Evolutionary conservation across 176 grass and related monocot species (phyloP), one percentile per base, ranked within the genome.

Genomic region (Aegilops bicornis): DNA sequence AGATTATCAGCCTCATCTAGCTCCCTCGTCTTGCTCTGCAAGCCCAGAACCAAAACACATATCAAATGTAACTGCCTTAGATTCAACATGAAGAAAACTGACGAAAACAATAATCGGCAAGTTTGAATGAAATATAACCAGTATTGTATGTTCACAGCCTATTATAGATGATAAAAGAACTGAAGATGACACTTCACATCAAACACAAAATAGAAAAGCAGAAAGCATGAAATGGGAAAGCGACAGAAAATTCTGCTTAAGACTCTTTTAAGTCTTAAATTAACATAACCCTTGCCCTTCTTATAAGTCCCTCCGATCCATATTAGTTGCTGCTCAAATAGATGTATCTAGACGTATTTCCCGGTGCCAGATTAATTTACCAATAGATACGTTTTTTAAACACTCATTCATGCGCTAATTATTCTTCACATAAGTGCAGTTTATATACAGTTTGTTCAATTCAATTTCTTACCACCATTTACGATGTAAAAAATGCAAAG

Each of bases 1-100:
- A 96, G 86, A 85, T 89, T 87, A 75, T 90, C 96, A 69, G 88
- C 69, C 65, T 94, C 93, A 19, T 88, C 84, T 82, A 87, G 79
- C 66, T 95, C 91, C 36, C 62, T 86, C n/a, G 22, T 50, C 52
- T 89, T 91, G 45, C 77, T 88, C 89, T 94, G 89, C 50, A 67
- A 87, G 29, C 25, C 60, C 32, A 84, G n/a, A 74, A 76, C n/a
- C 22, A 62, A 64, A 82, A 30, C 39, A 79, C 42, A 69, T n/a
- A 40, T 39, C 71, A 27, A 19, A 58, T 58, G 19, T 58, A 22
- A 56, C 52, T 58, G 7, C 56, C 12, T 68, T n/a, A 33, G 81
- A 42, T 61, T 39, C 20, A 82, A 40, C 22, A 79, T 24, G 1
- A 80, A 47, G 10, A 39, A 60, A 78, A 84, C 7, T 35, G 40